Evolutionary conservation across 2,329 filamentous ascomycete species (phyloP), one percentile per base, ranked within the genome.

Genomic region (Colletotrichum liriopes): DNA sequence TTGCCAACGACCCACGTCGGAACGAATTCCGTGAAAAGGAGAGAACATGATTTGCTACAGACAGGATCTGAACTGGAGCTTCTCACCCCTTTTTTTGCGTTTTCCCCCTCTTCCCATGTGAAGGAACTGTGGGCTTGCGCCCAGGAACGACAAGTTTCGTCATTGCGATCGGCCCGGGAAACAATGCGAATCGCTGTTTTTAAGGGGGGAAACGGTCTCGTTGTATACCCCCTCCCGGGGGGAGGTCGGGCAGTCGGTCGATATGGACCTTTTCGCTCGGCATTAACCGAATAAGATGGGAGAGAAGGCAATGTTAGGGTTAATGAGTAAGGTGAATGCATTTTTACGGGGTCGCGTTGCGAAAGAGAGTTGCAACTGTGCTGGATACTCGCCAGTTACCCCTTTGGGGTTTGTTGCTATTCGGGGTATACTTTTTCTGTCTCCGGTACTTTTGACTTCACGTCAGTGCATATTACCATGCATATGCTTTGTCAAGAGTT

Each of bases 111-210:
- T 20, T 64, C 6, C 18, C 37, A 43, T 43, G 61, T 54, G 47
- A 63, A 45, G 18, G 35, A 39, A 16, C 35, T 43, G 60, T 45
- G 61, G 61, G 47, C 43, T 54, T 26, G 51, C n/a, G 18, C 23
- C 11, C 20, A 26, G 29, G 20, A n/a, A n/a, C 20, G 20, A n/a
- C 12, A 26, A 23, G 65, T 68, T 65, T 69, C 69, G 68, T 67
- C 68, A 72, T 72, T 72, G 32, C 69, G 69, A 72, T 72, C 69
- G 69, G 59, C 69, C 69, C 69, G 58, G 59, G 59, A 72, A 63
- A 52, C 65, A 52, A 52, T 35, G 58, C 51, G 29, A 59, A 64
- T 52, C 58, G 58, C 51, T 56, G 26, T 47, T 51, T 12, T 23
- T 43, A 59, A 23, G 37, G 54, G 67, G 43, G 49, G 8, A n/a